Percentiles rank a stretch among this genome's conserved stretches.
Conservation (phyloP, 1,139 yeast species). For the Suhomyces bokatorum region DNA sequence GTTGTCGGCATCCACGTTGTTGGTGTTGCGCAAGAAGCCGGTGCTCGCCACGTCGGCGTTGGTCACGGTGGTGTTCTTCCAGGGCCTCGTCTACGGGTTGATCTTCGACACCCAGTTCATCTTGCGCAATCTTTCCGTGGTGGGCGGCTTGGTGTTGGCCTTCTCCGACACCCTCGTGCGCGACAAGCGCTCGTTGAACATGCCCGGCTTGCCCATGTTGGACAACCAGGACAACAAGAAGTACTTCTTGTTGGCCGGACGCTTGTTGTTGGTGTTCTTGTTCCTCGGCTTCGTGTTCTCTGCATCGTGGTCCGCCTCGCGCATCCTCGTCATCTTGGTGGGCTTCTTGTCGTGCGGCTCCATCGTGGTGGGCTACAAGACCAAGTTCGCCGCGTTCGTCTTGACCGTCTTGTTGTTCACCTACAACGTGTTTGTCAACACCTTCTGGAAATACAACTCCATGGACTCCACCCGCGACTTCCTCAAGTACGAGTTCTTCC, state of each 20-base stretch:
- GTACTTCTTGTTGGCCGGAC: constrained; percentile 84
- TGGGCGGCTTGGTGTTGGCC: constrained; percentile 90
- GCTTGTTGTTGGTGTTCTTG: constrained; percentile 80
- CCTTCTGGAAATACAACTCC: constrained; percentile 79
- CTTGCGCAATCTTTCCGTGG: constrained; percentile 82
- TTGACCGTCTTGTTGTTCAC: constrained; percentile 72
- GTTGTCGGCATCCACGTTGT: constrained; percentile 70
- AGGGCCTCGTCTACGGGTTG: constrained; percentile 88
- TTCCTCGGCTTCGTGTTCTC: constrained; percentile 85
- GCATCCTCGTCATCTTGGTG: constrained; percentile 63
- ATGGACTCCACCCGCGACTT: constrained; percentile 84
- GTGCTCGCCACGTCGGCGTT: constrained; percentile 73
- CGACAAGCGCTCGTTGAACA: constrained; percentile 65
- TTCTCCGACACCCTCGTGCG: constrained; percentile 87
- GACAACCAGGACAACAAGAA: constrained; percentile 82
- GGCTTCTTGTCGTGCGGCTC: constrained; percentile 75
- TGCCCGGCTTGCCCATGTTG: constrained; percentile 91
- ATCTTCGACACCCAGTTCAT: constrained; percentile 80
- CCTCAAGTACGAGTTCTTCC: constrained; percentile 91
- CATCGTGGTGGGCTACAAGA: constrained; percentile 90
- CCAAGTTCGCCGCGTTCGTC: constrained; percentile 82
- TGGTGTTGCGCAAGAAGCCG: constrained; percentile 70
- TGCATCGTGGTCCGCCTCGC: constrained; percentile 69
- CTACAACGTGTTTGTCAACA: constrained; percentile 79
- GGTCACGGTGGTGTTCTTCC: constrained; percentile 71